Evolutionary conservation across 345 rosid genomes (phyloP).

Genomic region (Brassica nigra): DNA sequence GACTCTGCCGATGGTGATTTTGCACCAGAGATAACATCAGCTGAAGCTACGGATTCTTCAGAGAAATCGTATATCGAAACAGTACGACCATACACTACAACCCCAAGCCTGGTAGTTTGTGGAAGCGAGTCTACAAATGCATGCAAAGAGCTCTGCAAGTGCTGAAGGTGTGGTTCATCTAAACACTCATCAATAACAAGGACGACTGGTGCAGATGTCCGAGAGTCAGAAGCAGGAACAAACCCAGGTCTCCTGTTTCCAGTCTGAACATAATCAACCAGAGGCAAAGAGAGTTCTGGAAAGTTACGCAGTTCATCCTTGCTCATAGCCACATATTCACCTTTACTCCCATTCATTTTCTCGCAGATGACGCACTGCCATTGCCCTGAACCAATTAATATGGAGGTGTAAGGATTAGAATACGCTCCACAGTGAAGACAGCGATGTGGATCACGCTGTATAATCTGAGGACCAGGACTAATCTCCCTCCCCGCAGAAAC

Average conservation of each 20-base stretch:
- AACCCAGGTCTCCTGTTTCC: slow-evolving; percentile 85
- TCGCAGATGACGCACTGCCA: slow-evolving; percentile 92
- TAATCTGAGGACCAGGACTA: slow-evolving; percentile 71
- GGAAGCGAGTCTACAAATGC: slow-evolving; percentile 90
- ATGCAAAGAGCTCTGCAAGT: slow-evolving; percentile 94
- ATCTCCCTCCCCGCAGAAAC: slow-evolving; percentile 88
- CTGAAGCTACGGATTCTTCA: slow-evolving; percentile 88
- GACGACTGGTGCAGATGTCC: slow-evolving; percentile 77
- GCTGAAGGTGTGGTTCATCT: slow-evolving; percentile 95
- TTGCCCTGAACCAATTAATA: slow-evolving; percentile 89
- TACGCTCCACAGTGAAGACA: slow-evolving; percentile 92
- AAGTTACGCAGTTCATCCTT: slow-evolving; percentile 72
- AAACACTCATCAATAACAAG: slow-evolving; percentile 97
- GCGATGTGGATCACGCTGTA: slow-evolving; percentile 87
- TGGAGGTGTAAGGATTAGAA: slow-evolving; percentile 77
- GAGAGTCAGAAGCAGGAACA: slow-evolving; percentile 85
- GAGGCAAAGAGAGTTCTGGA: slow-evolving; percentile 75
- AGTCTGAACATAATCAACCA: slow-evolving; percentile 85
- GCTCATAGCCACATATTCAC: slow-evolving; percentile 78
- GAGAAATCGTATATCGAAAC: slow-evolving; percentile 93
- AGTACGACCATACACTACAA: slow-evolving; percentile 77
- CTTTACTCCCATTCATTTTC: slow-evolving; percentile 75
- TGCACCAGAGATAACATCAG: slow-evolving; percentile 95
- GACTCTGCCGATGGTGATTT: slow-evolving; percentile 73
- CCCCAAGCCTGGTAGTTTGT: slow-evolving; percentile 79